Evolutionary conservation across 352 stramenopile genomes (phyloP).

Genomic region (Phytophthora uliginosa): DNA sequence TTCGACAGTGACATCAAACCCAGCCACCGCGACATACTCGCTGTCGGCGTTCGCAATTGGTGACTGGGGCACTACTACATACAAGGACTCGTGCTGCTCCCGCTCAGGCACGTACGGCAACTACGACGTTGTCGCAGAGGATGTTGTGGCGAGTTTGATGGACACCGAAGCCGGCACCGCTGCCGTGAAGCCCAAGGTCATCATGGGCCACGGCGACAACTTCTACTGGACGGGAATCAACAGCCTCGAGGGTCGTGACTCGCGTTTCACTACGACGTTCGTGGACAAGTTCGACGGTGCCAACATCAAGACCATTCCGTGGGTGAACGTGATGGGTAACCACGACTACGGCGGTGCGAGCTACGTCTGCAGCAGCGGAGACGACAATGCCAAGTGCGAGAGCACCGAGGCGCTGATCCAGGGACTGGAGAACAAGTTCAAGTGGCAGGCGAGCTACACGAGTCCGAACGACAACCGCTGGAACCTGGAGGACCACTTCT

Average conservation of each 20-base stretch:
- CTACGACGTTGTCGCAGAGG: slow-evolving; percentile 30
- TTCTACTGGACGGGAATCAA: slow-evolving; percentile 42
- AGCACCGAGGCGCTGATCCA: slow-evolving; percentile 17
- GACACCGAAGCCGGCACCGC: slow-evolving; percentile 18
- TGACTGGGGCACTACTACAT: slow-evolving; percentile 27
- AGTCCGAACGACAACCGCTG: slow-evolving; percentile 29
- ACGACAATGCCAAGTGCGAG: slow-evolving; percentile 16
- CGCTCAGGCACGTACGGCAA: slow-evolving; percentile 22
- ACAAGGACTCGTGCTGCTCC: slow-evolving; percentile 28
- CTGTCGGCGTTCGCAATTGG: slow-evolving; percentile 33
- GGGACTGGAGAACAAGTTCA: slow-evolving; percentile 31
- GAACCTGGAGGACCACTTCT: slow-evolving; percentile 26
- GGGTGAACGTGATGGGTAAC: slow-evolving; percentile 27
- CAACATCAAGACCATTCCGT: slow-evolving; percentile 24
- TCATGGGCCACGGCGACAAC: slow-evolving; percentile 35
- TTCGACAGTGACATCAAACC: slow-evolving; percentile 50
- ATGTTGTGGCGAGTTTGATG: slow-evolving; percentile 34
- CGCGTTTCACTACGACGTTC: slow-evolving; percentile 26
- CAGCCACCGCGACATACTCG: slow-evolving; percentile 33
- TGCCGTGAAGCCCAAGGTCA: slow-evolving; percentile 17
- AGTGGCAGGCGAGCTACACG: slow-evolving; percentile 24
- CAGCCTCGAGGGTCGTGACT: slow-evolving; percentile 17
- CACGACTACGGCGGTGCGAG: slow-evolving; percentile 35
- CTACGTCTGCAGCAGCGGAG: slow-evolving; percentile 22
- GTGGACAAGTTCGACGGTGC: slow-evolving; percentile 24